These are phyloP conservation scores for Ustilago bromivora DNA, from an alignment of 1,284 basidiomycete genomes.

Conservation along the genomic window DNA sequence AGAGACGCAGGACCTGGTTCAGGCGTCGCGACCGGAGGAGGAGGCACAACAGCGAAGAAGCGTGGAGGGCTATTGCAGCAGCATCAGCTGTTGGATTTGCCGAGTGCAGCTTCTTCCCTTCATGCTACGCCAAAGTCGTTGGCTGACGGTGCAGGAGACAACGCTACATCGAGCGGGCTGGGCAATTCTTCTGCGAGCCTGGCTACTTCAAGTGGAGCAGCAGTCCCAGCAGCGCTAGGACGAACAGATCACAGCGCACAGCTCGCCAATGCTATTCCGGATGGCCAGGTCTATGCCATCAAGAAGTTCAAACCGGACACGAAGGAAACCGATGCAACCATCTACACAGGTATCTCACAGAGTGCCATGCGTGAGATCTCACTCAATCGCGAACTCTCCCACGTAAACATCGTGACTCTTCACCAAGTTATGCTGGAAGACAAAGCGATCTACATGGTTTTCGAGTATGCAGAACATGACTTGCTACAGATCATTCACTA, in stretches of 20 bases:
- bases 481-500: slow-evolving; percentile 91
- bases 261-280: slow-evolving; percentile 8
- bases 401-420: slow-evolving; percentile 90
- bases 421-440: slow-evolving; percentile 96
- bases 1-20: not conserved
- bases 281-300: slow-evolving; percentile 79
- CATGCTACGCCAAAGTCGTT: slow-evolving; percentile 35
- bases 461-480: slow-evolving; percentile 98
- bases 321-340: slow-evolving; percentile 74
- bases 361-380: slow-evolving; percentile 96
- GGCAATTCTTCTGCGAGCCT: slow-evolving; percentile 29
- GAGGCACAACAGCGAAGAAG: slow-evolving; percentile 19
- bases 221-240: not conserved
- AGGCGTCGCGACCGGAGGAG: not conserved
- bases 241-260: slow-evolving; percentile 6
- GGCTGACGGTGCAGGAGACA: slow-evolving; percentile 3
- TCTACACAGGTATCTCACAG: slow-evolving; percentile 97
- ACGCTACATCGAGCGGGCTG: slow-evolving; percentile 15
- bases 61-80: slow-evolving; percentile 28
- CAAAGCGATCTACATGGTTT: slow-evolving; percentile 89
- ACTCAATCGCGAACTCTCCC: slow-evolving; percentile 92
- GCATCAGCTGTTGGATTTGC: slow-evolving; percentile 30
- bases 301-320: slow-evolving; percentile 99
- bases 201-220: slow-evolving; percentile 7
- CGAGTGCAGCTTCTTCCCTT: slow-evolving; percentile 25